A percentile compares a stretch with the other conserved stretches of the same genome.
These are phyloP conservation scores for Aspergillus carlsbadensis DNA, from an alignment of 495 filamentous ascomycete species.

Conservation along the genomic window DNA sequence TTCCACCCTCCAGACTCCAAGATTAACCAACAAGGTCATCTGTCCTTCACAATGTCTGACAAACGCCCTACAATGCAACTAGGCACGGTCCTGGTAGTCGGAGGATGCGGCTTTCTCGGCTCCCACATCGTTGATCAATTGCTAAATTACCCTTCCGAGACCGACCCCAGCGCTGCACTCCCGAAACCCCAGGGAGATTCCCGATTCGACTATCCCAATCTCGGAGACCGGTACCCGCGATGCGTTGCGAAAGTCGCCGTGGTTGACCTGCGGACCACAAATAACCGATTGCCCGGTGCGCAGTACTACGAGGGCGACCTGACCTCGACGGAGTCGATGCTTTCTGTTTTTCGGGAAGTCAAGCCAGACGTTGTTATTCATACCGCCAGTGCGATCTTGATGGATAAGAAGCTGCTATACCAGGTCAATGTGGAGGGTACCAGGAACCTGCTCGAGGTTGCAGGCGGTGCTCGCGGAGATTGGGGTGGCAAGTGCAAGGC, in stretches of 20 bases:
- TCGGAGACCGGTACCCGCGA: conserved; percentile 40
- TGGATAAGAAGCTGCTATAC: conserved; percentile 43
- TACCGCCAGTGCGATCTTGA: conserved; percentile 75
- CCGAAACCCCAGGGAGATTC: conserved; percentile 38
- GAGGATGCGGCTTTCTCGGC: conserved; percentile 59
- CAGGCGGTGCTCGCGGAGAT: conserved; percentile 57
- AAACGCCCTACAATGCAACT: conserved; percentile 38
- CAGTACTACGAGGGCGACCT: conserved; percentile 86
- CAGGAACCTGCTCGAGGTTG: conserved; percentile 71
- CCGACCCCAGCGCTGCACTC: conserved; percentile 42
- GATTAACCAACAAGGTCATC: conserved; percentile 5
- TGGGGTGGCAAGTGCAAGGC: conserved; percentile 74
- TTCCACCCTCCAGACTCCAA: conserved; percentile 7
- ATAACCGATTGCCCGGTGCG: conserved; percentile 72
- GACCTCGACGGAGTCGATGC: conserved; percentile 65
- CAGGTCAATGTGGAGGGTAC: conserved; percentile 96
- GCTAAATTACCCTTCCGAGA: conserved; percentile 51
- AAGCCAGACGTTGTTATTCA: conserved; percentile 92
- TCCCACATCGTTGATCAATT: conserved; percentile 60
- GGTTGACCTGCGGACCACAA: conserved; percentile 77
- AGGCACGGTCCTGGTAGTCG: conserved; percentile 54
- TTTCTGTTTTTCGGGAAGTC: conserved; percentile 62
- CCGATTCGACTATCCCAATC: conserved; percentile 41
- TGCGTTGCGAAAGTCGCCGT: conserved; percentile 66
- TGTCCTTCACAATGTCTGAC: conserved; percentile 29